Conservation (phyloP, 176 grass and related monocot species). For the Aechmea fasciata region DNA sequence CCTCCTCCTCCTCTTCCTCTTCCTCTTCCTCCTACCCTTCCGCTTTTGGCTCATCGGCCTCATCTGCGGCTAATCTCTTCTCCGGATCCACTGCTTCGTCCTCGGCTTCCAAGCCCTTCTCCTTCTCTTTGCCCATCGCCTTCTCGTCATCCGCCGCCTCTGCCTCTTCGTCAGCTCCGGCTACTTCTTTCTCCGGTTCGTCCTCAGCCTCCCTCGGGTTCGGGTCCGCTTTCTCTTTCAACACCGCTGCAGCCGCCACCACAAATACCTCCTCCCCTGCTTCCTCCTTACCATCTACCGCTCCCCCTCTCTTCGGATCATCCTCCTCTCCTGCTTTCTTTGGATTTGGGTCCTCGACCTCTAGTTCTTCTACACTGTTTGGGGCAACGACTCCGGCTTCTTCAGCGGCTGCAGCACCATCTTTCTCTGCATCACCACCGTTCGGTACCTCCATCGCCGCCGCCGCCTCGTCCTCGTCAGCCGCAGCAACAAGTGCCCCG, state of each 20-base stretch:
- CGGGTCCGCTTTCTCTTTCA: slow-evolving; percentile 23
- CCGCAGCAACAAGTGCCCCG: slow-evolving; percentile 18
- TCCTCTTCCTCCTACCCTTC: neutral
- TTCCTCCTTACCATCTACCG: slow-evolving; percentile 17
- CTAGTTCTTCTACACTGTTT: slow-evolving; percentile 1
- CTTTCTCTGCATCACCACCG: slow-evolving; percentile 2
- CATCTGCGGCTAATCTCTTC: slow-evolving; percentile 19
- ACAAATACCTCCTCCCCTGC: slow-evolving; percentile 16
- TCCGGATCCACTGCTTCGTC: slow-evolving; percentile 22
- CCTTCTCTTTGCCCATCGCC: slow-evolving; percentile 24
- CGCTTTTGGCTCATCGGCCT: slow-evolving; percentile 8
- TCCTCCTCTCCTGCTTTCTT: slow-evolving; percentile 24
- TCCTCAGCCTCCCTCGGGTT: neutral
- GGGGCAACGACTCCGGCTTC: neutral
- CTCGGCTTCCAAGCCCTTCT: slow-evolving; percentile 33
- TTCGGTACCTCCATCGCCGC: neutral
- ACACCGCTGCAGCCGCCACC: slow-evolving; percentile 31
- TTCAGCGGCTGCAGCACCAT: neutral
- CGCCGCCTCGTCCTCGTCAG: slow-evolving; percentile 22
- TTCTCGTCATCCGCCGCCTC: slow-evolving; percentile 32
- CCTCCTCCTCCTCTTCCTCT: slow-evolving; percentile 22
- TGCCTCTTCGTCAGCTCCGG: slow-evolving; percentile 27
- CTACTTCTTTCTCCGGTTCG: slow-evolving; percentile 8
- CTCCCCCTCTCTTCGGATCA: slow-evolving; percentile 4
- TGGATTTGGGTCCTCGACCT: slow-evolving; percentile 24